Conservation (phyloP, 1,284 basidiomycete genomes). For the Trametes pubescens region DNA sequence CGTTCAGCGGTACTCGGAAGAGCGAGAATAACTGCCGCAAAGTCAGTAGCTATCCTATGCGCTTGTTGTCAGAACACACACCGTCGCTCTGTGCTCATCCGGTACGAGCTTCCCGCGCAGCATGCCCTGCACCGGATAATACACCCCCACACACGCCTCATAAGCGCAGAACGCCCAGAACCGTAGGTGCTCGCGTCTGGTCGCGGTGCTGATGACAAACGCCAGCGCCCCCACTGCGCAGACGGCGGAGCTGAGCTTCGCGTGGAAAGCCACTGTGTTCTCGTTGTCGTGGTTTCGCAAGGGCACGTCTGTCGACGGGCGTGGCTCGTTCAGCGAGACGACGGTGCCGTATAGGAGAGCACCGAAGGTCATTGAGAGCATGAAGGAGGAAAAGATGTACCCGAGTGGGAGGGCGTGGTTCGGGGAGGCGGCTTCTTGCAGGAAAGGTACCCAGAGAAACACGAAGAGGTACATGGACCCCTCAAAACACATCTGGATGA, state of each 20-base stretch:
- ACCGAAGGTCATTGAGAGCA: slow-evolving; percentile 83
- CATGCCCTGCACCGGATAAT: slow-evolving; percentile 83
- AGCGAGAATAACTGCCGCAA: slow-evolving; percentile 65
- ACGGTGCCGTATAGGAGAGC: slow-evolving; percentile 72
- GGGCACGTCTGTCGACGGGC: slow-evolving; percentile 23
- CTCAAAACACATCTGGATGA: slow-evolving; percentile 81
- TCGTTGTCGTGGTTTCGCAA: slow-evolving; percentile 36
- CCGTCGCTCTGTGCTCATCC: slow-evolving; percentile 78
- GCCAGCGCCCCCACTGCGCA: slow-evolving; percentile 67
- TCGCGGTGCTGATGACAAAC: slow-evolving; percentile 60
- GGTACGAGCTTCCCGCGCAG: slow-evolving; percentile 72
- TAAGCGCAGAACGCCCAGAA: slow-evolving; percentile 81
- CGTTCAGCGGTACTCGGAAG: slow-evolving; percentile 77
- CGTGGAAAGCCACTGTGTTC: slow-evolving; percentile 63
- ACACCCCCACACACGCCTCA: slow-evolving; percentile 80
- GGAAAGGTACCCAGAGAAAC: slow-evolving; percentile 79
- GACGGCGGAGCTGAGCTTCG: slow-evolving; percentile 70
- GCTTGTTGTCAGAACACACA: slow-evolving; percentile 44
- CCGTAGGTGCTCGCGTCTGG: slow-evolving; percentile 54
- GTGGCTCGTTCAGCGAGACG: slow-evolving; percentile 46
- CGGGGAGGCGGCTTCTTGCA: slow-evolving; percentile 62
- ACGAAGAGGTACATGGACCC: slow-evolving; percentile 86
- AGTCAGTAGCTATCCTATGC: slow-evolving; percentile 14
- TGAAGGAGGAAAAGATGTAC: slow-evolving; percentile 81
- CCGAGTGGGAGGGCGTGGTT: slow-evolving; percentile 65